phyloP scores from a whole-genome alignment of 1,284 basidiomycete species.

The Trichosporon sp. region DNA sequence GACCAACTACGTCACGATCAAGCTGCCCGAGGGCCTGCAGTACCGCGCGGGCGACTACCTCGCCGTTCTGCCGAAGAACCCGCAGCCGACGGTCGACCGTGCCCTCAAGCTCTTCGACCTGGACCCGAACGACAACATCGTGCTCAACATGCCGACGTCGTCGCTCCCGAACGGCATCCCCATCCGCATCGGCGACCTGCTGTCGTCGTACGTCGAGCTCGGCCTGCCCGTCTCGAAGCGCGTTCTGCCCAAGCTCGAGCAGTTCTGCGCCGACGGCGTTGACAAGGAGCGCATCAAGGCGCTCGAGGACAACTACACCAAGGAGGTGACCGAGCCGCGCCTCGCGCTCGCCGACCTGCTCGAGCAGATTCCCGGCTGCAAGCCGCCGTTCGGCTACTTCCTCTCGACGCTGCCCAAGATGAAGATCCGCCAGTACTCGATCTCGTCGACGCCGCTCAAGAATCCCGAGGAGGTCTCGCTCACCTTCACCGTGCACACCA shows the following conservation, averaged over 20 bases:
- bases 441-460: slow-evolving; percentile 57
- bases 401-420: slow-evolving; percentile 22
- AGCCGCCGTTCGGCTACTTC: slow-evolving; percentile 39
- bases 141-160: slow-evolving; percentile 14
- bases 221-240: slow-evolving; percentile 30
- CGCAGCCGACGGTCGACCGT: slow-evolving; percentile 8
- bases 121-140: slow-evolving; percentile 22
- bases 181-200: slow-evolving; percentile 47
- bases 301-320: slow-evolving; percentile 17
- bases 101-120: slow-evolving; percentile 15
- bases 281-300: slow-evolving; percentile 6
- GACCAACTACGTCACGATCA: slow-evolving; percentile 51
- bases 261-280: slow-evolving; percentile 7
- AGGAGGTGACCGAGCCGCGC: slow-evolving; percentile 42
- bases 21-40: slow-evolving; percentile 52
- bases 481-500: slow-evolving; percentile 54
- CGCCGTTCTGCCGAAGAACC: slow-evolving; percentile 44
- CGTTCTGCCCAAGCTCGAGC: slow-evolving; percentile 21
- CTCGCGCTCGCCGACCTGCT: slow-evolving; percentile 52
- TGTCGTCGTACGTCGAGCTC: slow-evolving; percentile 55
- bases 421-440: slow-evolving; percentile 33
- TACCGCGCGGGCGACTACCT: slow-evolving; percentile 56
- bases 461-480: slow-evolving; percentile 53
- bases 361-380: slow-evolving; percentile 45
- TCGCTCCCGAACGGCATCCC: slow-evolving; percentile 50